phyloP scores from a whole-genome alignment of 2,329 filamentous ascomycete species.

The Fusarium hostae region DNA sequence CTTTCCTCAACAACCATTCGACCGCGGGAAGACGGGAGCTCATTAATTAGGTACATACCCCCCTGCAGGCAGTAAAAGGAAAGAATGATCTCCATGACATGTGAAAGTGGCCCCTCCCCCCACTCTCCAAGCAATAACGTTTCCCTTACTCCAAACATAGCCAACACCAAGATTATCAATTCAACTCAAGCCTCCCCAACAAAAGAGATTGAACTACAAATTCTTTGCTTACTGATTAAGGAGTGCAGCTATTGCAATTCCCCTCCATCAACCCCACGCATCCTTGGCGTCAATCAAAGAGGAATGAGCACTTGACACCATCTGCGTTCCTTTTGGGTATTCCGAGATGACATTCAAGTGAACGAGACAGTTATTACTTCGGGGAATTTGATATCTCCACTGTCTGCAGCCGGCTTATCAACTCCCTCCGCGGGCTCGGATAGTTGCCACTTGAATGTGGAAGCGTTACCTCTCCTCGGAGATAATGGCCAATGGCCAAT shows the following conservation, averaged over 20 bases:
- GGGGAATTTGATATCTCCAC: constrained; percentile 1
- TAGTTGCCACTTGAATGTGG: constrained; percentile 13
- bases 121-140: constrained; percentile 14
- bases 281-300: constrained; percentile 26
- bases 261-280: constrained; percentile 19
- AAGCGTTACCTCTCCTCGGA: not conserved
- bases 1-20: not conserved
- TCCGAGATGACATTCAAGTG: not conserved
- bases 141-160: constrained; percentile 14
- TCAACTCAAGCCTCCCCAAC: constrained; percentile 22
- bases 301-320: not conserved
- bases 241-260: constrained; percentile 10
- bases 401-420: constrained; percentile 6
- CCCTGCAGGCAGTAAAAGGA: not conserved
- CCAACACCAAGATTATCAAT: constrained; percentile 17
- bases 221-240: not conserved
- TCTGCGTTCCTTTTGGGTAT: constrained; percentile 18
- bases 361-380: constrained; percentile 6
- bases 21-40: not conserved
- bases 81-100: constrained; percentile 34
- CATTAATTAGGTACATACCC: constrained; percentile 1
- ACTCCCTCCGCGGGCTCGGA: not conserved
- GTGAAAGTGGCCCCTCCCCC: constrained; percentile 44
- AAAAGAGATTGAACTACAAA: constrained; percentile 7
- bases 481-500: not conserved